These are phyloP conservation scores for Exidia glandulosa DNA, from an alignment of 768 basidiomycete genomes.

Conservation along the genomic window DNA sequence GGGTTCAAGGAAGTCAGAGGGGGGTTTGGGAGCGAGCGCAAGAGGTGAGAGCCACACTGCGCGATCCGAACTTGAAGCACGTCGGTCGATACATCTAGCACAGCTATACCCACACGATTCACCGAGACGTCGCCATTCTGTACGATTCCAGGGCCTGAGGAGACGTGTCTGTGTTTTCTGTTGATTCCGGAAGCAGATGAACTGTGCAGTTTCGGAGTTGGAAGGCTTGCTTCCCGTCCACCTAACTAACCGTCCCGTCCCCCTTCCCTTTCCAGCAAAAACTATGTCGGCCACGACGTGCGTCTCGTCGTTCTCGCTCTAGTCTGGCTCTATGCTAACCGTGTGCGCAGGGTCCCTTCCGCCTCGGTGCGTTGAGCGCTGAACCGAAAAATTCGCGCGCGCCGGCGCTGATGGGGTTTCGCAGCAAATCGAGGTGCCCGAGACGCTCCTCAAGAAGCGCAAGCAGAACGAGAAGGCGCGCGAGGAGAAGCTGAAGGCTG, in stretches of 20 bases:
- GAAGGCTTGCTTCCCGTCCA: neutral
- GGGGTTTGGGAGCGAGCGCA: no score
- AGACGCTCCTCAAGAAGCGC: conserved; percentile 99
- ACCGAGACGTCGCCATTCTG: no score
- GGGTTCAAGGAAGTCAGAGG: no score
- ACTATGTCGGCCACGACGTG: neutral
- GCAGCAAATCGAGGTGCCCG: conserved; percentile 91
- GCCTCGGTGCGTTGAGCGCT: conserved; percentile 1
- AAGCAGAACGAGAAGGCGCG: conserved; percentile 95
- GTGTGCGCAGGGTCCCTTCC: conserved; percentile 2
- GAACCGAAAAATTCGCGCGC: neutral
- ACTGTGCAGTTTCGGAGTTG: neutral
- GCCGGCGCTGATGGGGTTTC: neutral
- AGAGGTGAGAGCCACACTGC: no score
- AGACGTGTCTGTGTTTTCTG: no score
- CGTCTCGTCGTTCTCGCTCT: neutral
- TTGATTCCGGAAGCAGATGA: neutral
- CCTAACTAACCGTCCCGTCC: neutral
- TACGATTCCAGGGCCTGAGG: no score
- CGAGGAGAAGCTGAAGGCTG: conserved; percentile 83
- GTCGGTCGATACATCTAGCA: no score
- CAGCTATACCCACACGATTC: no score
- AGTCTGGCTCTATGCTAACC: neutral
- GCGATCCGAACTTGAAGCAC: no score
- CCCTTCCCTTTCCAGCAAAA: neutral